Evolutionary conservation across 73 alveolate genomes (phyloP).

Genomic region (Paramecium primaurelia): DNA sequence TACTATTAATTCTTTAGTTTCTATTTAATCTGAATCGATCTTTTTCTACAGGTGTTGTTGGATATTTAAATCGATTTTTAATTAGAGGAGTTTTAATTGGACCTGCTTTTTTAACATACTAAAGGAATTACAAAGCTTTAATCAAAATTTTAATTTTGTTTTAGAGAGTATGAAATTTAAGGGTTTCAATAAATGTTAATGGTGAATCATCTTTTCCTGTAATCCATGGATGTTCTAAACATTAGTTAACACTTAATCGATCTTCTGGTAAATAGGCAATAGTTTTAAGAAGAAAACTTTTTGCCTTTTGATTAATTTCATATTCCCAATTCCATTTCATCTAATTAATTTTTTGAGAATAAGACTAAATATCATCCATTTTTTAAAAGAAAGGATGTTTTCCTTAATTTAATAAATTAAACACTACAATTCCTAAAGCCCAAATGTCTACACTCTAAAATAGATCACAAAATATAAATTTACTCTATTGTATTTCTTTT

Average conservation of each 20-base stretch:
- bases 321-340: neutral
- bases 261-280: neutral
- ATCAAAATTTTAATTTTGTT: neutral
- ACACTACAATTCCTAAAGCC: neutral
- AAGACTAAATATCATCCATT: neutral
- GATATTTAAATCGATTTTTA: neutral
- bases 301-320: neutral
- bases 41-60: neutral
- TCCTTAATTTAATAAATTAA: neutral
- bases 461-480: neutral
- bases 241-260: neutral
- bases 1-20: neutral
- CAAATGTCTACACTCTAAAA: conserved; percentile 15
- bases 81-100: neutral
- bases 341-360: neutral
- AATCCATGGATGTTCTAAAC: conserved; percentile 34
- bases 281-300: neutral
- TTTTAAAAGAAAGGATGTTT: neutral
- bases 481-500: conserved; percentile 59
- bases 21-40: neutral
- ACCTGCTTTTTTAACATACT: neutral
- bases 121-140: neutral
- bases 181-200: neutral
- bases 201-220: neutral
- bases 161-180: neutral